These are phyloP conservation scores for Bruguiera hainesii DNA, from an alignment of 441 rosid genomes.

Conservation along the genomic window DNA sequence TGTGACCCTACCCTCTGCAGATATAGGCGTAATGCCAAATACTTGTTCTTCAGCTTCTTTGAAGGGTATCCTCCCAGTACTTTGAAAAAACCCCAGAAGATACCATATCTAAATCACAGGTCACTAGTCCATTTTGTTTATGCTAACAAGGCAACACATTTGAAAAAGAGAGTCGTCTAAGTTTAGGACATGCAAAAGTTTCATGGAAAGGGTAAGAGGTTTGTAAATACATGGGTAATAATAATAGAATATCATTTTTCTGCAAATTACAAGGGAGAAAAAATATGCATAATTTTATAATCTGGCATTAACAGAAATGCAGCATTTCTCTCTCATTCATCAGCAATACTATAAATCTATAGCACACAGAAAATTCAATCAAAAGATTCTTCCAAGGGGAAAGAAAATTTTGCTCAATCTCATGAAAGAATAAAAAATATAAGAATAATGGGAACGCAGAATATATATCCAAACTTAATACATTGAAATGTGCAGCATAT, in stretches of 20 bases:
- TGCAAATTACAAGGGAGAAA: neutral
- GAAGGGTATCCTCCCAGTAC: neutral
- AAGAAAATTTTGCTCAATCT: slow-evolving; percentile 3
- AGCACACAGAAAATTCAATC: neutral
- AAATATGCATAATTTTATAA: neutral
- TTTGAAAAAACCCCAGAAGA: neutral
- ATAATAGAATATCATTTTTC: neutral
- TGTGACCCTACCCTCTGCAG: too few species aligned
- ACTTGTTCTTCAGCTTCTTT: neutral
- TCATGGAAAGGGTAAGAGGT: neutral
- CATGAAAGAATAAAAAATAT: neutral
- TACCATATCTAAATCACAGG: too few species aligned
- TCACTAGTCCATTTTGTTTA: too few species aligned
- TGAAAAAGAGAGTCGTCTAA: neutral
- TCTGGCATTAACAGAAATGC: neutral
- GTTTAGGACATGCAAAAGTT: neutral
- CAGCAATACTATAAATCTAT: neutral
- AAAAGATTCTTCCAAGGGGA: slow-evolving; percentile 1
- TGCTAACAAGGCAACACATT: neutral
- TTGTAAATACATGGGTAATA: neutral
- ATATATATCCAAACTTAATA: slow-evolving; percentile 5
- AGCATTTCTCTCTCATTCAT: neutral
- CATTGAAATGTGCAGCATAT: slow-evolving; percentile 5
- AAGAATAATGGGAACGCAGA: slow-evolving; percentile 5
- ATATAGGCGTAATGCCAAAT: neutral